Base-by-base conservation (phyloP, 148 eudicot species). In the Rhododendron henanense region DNA sequence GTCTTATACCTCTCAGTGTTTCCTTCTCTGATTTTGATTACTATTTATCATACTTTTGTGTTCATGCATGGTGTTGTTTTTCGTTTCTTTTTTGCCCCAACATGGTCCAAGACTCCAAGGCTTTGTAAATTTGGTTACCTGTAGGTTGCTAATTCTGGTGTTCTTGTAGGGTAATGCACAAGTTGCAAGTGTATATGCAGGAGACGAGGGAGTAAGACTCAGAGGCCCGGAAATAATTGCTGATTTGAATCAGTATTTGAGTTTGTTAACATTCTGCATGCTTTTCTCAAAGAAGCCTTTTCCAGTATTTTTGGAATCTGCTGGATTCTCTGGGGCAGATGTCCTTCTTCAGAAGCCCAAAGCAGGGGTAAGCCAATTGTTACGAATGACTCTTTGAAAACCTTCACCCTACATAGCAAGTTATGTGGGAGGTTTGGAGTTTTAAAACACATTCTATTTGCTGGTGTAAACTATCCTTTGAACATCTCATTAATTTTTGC, bases 271-370 rank as follows among this genome's bases (percentile, higher is more conserved):
- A 44, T 85, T 91, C 23, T 95, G 99, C 87, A 92, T 91, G 87
- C 91, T 96, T 79, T 96, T 96, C 93, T 95, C 99, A 55, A 96
- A 95, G 89, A 96, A 96, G 90, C 97, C 99, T 44, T 96, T 95
- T 90, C 97, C 96, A 28, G 94, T 95, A 57, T 96, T 96, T 89
- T 92, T 96, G 88, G 97, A 94, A 86, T 85, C 95, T 91, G 95
- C 98, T 75, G 98, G 97, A 55, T 94, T 86, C 85, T 89, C 96
- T 80, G 92, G 90, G 63, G 91, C 86, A 73, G 95, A 94, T 91
- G 98, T 96, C 86, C 95, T 96, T 83, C 95, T 96, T 83, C 98
- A 95, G 88, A 92, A 96, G 92, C 98, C 98, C 84, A 96, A 96
- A 90, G 99, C 99, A 84, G 99, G 94, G 91, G 99, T 96, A 92